phyloP scores from a whole-genome alignment of 495 filamentous ascomycete genomes.

The Daldinia childiae region DNA sequence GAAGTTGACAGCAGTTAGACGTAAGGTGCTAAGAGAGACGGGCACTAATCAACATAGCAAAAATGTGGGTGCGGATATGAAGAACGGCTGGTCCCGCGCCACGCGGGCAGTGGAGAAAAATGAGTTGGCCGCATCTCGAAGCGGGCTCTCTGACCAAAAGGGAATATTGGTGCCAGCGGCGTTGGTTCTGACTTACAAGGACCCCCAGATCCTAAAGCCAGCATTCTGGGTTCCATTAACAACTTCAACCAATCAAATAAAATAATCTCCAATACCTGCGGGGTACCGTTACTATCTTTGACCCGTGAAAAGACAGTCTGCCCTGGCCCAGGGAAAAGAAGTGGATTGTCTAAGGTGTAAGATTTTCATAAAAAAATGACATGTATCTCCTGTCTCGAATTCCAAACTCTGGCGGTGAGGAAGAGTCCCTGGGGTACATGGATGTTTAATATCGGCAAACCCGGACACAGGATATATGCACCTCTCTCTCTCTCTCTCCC shows the following conservation, averaged over 20 bases:
- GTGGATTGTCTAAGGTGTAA: slow-evolving; percentile 1
- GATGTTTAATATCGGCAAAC: slow-evolving; percentile 1
- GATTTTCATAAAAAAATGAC: background rate
- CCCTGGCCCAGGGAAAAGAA: background rate
- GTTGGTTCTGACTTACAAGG: slow-evolving; percentile 9
- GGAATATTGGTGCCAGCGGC: slow-evolving; percentile 11
- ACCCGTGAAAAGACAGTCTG: slow-evolving; percentile 6
- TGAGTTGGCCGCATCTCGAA: slow-evolving; percentile 11
- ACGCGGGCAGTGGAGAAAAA: slow-evolving; percentile 12
- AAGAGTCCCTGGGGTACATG: background rate
- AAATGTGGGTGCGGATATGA: slow-evolving; percentile 6
- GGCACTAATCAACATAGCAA: slow-evolving; percentile 9
- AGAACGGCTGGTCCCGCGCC: slow-evolving; percentile 21
- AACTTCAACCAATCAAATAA: slow-evolving; percentile 16
- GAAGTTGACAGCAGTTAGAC: slow-evolving; percentile 2
- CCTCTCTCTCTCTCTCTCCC: background rate
- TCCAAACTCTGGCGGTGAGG: slow-evolving; percentile 1
- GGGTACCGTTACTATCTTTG: slow-evolving; percentile 8
- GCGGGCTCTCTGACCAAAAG: background rate
- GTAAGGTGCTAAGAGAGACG: slow-evolving; percentile 7
- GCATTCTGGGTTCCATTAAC: slow-evolving; percentile 10
- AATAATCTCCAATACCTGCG: slow-evolving; percentile 1
- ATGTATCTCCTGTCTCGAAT: background rate
- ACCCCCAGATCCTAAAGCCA: slow-evolving; percentile 4
- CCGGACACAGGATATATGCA: background rate